These are phyloP conservation scores for Xanthoconium purpureum DNA, from an alignment of 768 basidiomycete genomes.

Conservation along the genomic window DNA sequence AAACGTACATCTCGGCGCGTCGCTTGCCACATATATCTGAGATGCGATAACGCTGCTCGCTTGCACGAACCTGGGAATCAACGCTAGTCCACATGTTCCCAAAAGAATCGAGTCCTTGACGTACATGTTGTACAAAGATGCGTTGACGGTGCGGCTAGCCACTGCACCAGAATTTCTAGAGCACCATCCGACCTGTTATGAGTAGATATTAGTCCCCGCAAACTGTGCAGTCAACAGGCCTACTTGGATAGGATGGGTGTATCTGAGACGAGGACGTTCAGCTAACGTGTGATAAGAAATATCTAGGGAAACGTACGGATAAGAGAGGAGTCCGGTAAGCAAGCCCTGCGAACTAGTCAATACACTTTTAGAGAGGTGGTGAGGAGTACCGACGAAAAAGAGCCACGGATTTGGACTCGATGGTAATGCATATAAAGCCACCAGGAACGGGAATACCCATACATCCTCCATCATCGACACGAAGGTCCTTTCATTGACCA, in stretches of 20 bases:
- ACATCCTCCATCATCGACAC: conserved; percentile 53
- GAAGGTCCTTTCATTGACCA: conserved; percentile 50
- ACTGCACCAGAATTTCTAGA: conserved; percentile 60
- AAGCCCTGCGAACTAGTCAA: conserved; percentile 32
- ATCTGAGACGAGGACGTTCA: conserved; percentile 23
- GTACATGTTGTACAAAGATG: conserved; percentile 57
- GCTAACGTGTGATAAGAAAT: background rate
- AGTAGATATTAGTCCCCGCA: background rate
- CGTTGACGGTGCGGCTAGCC: conserved; percentile 57
- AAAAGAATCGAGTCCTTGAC: background rate
- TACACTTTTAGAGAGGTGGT: background rate
- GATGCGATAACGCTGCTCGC: conserved; percentile 42
- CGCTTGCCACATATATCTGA: conserved; percentile 57
- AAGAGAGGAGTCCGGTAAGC: conserved; percentile 44
- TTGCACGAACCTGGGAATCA: conserved; percentile 39
- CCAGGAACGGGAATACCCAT: conserved; percentile 61
- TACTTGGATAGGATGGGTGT: conserved; percentile 50
- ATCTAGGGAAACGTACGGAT: conserved; percentile 32
- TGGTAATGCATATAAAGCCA: conserved; percentile 51
- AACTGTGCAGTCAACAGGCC: background rate
- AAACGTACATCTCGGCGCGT: conserved; percentile 52
- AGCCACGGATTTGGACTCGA: conserved; percentile 50
- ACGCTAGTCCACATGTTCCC: background rate
- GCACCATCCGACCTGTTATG: conserved; percentile 48
- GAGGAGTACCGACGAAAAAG: conserved; percentile 42